phyloP scores from a whole-genome alignment of 148 eudicot genomes.

The Selenicereus undatus region DNA sequence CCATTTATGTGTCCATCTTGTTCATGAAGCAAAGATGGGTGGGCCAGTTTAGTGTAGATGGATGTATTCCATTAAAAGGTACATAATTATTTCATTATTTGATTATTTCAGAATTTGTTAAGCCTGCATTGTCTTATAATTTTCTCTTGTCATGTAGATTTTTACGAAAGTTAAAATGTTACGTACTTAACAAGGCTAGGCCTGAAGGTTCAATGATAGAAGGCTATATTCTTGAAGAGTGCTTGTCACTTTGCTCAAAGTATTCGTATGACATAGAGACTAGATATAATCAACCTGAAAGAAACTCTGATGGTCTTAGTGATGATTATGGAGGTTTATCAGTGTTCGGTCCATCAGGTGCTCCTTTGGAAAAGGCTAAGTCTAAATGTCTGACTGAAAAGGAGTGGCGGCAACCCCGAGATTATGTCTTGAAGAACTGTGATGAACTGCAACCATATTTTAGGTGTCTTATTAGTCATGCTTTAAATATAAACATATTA shows the following conservation, averaged over 20 bases:
- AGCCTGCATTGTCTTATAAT: not conserved
- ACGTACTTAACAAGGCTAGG: constrained; percentile 10
- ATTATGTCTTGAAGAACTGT: constrained; percentile 5
- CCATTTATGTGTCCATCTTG: constrained; percentile 1
- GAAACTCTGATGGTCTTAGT: not conserved
- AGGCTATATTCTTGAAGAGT: constrained; percentile 17
- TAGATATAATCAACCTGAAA: no score
- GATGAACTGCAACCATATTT: constrained; percentile 2
- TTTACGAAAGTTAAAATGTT: constrained; percentile 2
- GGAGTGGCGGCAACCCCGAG: not conserved
- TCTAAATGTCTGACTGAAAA: not conserved
- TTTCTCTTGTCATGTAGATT: not conserved
- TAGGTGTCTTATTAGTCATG: not conserved
- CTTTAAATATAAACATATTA: no score
- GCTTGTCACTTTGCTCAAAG: constrained; percentile 1
- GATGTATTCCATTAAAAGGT: not conserved
- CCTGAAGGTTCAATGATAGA: constrained; percentile 7
- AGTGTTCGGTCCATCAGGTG: not conserved
- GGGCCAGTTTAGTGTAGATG: not conserved
- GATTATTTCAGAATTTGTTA: no score
- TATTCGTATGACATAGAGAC: constrained; percentile 1
- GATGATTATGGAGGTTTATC: constrained; percentile 9
- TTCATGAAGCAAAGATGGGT: not conserved
- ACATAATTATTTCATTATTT: no score
- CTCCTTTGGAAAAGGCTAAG: not conserved